Conservation (phyloP, 805 yeast species). For the Ogataea paradorogensis region DNA sequence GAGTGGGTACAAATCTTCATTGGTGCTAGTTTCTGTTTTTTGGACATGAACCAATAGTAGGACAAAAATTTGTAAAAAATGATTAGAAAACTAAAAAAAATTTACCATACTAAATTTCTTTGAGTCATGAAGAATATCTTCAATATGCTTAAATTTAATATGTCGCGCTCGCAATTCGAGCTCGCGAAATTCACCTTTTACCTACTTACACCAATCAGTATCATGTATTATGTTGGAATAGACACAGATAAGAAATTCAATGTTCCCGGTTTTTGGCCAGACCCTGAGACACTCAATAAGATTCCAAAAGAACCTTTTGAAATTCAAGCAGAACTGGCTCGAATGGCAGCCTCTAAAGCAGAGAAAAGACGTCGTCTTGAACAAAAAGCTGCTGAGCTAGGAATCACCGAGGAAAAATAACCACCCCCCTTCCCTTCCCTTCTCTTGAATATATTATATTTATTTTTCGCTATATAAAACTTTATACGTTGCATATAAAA, state of each 20-base stretch:
- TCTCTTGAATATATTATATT: constrained; percentile 1
- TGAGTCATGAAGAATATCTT: constrained; percentile 7
- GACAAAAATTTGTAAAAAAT: constrained; percentile 8
- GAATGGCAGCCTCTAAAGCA: constrained; percentile 72
- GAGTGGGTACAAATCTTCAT: constrained; percentile 82
- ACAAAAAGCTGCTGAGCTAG: constrained; percentile 64
- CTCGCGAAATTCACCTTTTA: constrained; percentile 75
- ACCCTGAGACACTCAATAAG: constrained; percentile 84
- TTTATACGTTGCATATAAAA: constrained; percentile 4
- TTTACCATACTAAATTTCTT: not conserved
- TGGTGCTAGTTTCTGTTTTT: constrained; percentile 26
- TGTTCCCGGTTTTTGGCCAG: constrained; percentile 96
- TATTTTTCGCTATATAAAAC: constrained; percentile 5
- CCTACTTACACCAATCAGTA: constrained; percentile 79
- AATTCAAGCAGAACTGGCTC: constrained; percentile 85
- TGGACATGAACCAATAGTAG: constrained; percentile 11
- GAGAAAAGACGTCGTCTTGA: constrained; percentile 75
- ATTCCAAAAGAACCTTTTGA: constrained; percentile 93
- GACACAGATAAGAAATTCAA: constrained; percentile 87
- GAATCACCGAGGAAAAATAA: constrained; percentile 54
- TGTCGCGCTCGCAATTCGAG: constrained; percentile 52
- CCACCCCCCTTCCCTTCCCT: constrained; percentile 9
- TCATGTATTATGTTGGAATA: constrained; percentile 90
- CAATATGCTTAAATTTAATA: constrained; percentile 16
- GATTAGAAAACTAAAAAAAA: not conserved